Percentiles rank a stretch among this genome's conserved stretches.
phyloP scores from a whole-genome alignment of 495 filamentous ascomycete species.

The Hypoxylon subgilvum region DNA sequence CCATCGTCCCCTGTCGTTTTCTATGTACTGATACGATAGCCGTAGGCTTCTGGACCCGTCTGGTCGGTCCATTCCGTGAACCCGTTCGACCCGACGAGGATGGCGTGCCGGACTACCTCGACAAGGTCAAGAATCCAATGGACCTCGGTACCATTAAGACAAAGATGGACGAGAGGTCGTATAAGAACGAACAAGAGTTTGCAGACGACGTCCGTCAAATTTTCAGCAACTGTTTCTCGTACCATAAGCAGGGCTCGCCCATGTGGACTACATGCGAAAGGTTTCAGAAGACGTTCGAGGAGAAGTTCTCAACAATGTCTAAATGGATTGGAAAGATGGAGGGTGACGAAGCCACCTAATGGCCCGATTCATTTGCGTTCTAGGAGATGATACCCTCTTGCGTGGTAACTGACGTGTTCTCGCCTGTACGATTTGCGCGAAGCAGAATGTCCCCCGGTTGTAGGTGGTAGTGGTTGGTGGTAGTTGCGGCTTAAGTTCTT shows the following conservation, averaged over 20 bases:
- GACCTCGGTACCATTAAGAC: slow-evolving; percentile 56
- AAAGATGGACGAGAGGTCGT: slow-evolving; percentile 55
- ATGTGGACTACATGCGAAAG: slow-evolving; percentile 55
- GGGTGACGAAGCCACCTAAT: slow-evolving; percentile 46
- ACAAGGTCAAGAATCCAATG: slow-evolving; percentile 56
- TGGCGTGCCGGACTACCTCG: slow-evolving; percentile 56
- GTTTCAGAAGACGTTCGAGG: slow-evolving; percentile 58
- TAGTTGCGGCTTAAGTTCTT: no score
- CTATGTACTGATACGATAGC: slow-evolving; percentile 10
- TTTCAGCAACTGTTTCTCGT: slow-evolving; percentile 56
- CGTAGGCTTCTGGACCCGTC: slow-evolving; percentile 63
- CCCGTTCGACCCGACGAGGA: slow-evolving; percentile 53
- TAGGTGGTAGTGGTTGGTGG: no score
- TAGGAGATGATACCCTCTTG: no score
- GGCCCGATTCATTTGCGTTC: no score
- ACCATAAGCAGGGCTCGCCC: slow-evolving; percentile 49
- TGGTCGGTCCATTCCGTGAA: slow-evolving; percentile 58
- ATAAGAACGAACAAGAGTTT: slow-evolving; percentile 51
- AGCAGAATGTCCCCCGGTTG: no score
- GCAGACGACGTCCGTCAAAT: slow-evolving; percentile 56
- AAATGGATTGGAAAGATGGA: slow-evolving; percentile 59
- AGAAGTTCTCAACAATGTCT: slow-evolving; percentile 55
- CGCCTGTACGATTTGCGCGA: not conserved
- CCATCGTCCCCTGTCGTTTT: not conserved
- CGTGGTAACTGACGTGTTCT: no score